Base-by-base conservation (phyloP, 306 rosid species). In the Quercus bicolor region DNA sequence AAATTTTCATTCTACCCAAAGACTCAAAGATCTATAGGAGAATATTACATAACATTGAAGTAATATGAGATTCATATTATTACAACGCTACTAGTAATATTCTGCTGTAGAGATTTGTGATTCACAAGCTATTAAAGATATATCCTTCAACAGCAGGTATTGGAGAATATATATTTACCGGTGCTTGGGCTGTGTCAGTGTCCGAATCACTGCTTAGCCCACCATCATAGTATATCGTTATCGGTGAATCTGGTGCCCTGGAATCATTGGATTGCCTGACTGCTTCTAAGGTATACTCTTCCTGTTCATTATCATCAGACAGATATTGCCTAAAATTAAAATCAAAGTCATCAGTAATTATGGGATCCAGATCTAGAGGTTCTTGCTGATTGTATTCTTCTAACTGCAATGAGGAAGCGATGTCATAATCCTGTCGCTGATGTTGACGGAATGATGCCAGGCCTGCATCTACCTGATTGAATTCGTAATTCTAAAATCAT, bases 101-200 rank as follows among this genome's bases (percentile, higher is more conserved):
- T 48, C 74, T 70, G 45, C 75, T 70, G 43, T 56, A 69, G 57
- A 43, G n/a, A 68, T 48, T 19, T 40, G 23, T 56, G 37, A 61
- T 68, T 78, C 73, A 76, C 31, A 7, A 37, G 45, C 11, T 1
- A 37, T 37, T 37, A 37, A 37, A 37, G 45, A 37, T 37, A 37
- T 7, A 7, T 37, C 45, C 45, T 37, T 37, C 45, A 37, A 37
- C 0, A 37, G 45, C 61, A 73, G 68, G 52, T 60, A 70, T 24
- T 61, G 74, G 75, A 68, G 61, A 64, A 16, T 57, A 72, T 43
- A 53, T 78, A 53, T 75, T 83, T 89, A 93, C 94, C 90, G 6
- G 54, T 79, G 18, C 48, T 52, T 56, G 69, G 60, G 24, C 61
- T 34, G 72, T 78, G 68, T 92, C 89, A 10, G 73, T 73, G 64